Evolutionary conservation across 108 stramenopile genomes (phyloP).

Genomic region (Conticribra guillardii): DNA sequence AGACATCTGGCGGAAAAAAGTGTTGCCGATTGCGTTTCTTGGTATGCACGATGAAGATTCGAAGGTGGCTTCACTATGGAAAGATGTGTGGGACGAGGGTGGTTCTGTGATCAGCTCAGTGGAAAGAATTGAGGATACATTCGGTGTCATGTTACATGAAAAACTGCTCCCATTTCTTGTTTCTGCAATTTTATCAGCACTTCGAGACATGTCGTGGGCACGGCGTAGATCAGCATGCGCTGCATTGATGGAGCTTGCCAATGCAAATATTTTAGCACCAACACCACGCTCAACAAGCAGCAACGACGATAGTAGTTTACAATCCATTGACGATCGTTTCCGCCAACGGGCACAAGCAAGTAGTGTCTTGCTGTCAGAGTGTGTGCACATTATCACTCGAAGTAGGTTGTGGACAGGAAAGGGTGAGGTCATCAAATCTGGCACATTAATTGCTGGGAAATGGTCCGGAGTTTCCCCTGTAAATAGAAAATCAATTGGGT

Average conservation of each 20-base stretch:
- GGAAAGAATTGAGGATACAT: slow-evolving; percentile 36
- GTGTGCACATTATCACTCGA: slow-evolving; percentile 55
- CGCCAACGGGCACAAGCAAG: slow-evolving; percentile 56
- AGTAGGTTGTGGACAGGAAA: slow-evolving; percentile 81
- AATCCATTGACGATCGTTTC: slow-evolving; percentile 23
- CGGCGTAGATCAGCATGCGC: slow-evolving; percentile 63
- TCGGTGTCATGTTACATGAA: slow-evolving; percentile 70
- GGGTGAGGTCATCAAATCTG: slow-evolving; percentile 55
- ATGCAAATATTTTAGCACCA: slow-evolving; percentile 68
- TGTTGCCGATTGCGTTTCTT: slow-evolving; percentile 77
- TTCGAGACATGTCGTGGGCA: slow-evolving; percentile 73
- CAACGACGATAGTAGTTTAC: neutral
- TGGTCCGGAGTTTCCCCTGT: slow-evolving; percentile 32
- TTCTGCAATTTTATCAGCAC: slow-evolving; percentile 50
- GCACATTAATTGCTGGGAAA: slow-evolving; percentile 41
- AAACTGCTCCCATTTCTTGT: slow-evolving; percentile 59
- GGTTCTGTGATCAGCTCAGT: slow-evolving; percentile 47
- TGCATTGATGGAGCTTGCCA: slow-evolving; percentile 59
- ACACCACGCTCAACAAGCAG: slow-evolving; percentile 28
- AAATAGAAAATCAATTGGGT: slow-evolving; percentile 8
- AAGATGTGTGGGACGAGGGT: slow-evolving; percentile 91
- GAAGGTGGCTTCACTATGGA: slow-evolving; percentile 66
- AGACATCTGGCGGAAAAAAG: slow-evolving; percentile 72
- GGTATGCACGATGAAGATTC: slow-evolving; percentile 76
- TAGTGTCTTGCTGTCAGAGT: slow-evolving; percentile 45